These are phyloP conservation scores for Oxytropis ochrocephala DNA, from an alignment of 306 rosid species.

Conservation along the genomic window DNA sequence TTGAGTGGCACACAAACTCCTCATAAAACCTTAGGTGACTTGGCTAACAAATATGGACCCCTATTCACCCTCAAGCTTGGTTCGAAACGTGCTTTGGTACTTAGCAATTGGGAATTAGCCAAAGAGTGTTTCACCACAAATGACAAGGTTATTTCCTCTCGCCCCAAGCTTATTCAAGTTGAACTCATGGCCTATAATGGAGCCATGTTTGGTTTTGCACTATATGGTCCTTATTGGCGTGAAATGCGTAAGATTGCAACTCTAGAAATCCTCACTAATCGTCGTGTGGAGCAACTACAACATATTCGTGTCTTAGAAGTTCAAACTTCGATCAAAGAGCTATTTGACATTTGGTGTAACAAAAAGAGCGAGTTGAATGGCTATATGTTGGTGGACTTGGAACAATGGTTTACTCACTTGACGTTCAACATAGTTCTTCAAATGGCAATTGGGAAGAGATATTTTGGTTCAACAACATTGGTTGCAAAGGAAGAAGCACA, in stretches of 20 bases:
- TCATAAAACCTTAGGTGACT: too few relatives aligned
- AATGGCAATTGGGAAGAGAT: background rate
- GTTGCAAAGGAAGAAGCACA: background rate
- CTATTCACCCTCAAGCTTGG: too few relatives aligned
- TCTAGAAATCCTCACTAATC: background rate
- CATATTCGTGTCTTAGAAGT: background rate
- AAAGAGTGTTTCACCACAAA: too few relatives aligned
- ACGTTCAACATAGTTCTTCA: background rate
- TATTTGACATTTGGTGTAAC: background rate
- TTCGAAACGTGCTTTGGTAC: too few relatives aligned
- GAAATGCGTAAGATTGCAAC: background rate
- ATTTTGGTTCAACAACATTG: background rate
- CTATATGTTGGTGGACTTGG: background rate
- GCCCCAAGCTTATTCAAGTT: too few relatives aligned
- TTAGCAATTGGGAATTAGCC: too few relatives aligned
- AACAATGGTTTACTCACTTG: background rate
- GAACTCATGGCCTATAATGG: too few relatives aligned
- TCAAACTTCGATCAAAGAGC: background rate
- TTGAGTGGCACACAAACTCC: too few relatives aligned
- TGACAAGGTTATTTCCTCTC: too few relatives aligned
- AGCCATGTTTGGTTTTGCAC: background rate
- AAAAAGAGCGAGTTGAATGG: background rate
- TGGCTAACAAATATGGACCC: too few relatives aligned
- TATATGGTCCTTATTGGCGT: slow-evolving; percentile 27
- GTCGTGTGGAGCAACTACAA: background rate